Evolutionary conservation across 331 rosid species (phyloP), one percentile per base, ranked within the genome.

Genomic region (Quercus phellos): DNA sequence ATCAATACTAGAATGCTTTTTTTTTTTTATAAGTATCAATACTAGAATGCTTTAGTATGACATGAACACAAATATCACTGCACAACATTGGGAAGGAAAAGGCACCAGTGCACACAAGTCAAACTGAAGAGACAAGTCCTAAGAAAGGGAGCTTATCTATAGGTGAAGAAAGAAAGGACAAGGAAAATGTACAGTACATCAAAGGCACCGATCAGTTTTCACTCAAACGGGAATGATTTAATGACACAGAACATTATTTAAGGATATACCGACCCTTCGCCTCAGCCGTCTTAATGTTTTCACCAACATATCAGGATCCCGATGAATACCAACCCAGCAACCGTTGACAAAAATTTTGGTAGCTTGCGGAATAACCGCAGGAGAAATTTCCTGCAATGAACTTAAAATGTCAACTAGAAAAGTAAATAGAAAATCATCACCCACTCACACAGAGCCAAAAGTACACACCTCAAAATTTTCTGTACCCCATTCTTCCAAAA

Each of bases 401-500:
- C 24, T 75, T 55, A 78, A 77, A 83, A 68, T 43, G 42, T 79
- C 80, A 80, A 46, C 69, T 29, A 12, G 51, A 22, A 70, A 66
- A 71, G 26, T 51, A 67, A 27, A 59, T 4, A 72, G 17, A 81
- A 61, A 58, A 75, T 34, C 81, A 78, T 46, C 70, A 54, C 12
- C 78, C 66, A 55, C 12, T 63, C 29, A 19, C 74, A 78, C 56
- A 78, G 70, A 74, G 73, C 50, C 30, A 51, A 77, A 51, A 43
- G 75, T 38, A 60, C 60, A 38, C 73, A 95, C 98, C 99, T 95
- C 98, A 83, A 95, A 95, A 80, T 95, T 95, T 74, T 95, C 99
- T 54, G 99, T 93, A n/a, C 99, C 98, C 98, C 98, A 95, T 80
- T 95, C 99, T 85, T 95, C 99, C 85, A 95, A 90, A 93, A 95